Evolutionary conservation across 1,284 basidiomycete species (phyloP), one percentile per base, ranked within the genome.

Genomic region (Leccinum solheimii): DNA sequence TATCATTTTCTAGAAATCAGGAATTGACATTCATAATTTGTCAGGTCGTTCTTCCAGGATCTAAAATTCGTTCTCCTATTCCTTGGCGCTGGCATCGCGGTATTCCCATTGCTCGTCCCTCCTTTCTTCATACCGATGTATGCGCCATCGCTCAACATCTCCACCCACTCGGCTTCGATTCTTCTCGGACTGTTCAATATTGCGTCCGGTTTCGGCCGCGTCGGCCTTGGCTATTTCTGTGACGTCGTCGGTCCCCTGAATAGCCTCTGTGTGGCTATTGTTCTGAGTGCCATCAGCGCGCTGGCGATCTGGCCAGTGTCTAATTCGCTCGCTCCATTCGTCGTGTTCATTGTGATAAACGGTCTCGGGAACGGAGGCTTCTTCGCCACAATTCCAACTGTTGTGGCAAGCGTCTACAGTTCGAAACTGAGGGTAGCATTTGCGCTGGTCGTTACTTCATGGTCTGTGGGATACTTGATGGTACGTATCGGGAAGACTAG

Each of bases 41-140:
- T 21, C 57, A 75, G 76, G 70, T 64, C 67, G 26, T 62, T 78
- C 13, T 76, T 77, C 65, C 67, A 57, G 57, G 75, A 76, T 64
- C 56, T 60, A 6, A 75, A 75, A 55, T 77, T 77, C 51, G 61
- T 75, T 30, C 57, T 70, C 3, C 66, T 77, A 9, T 76, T 51
- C 26, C 26, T 51, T 9, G 49, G 49, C 26, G 27, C 49, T 96
- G 72, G 67, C 13, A 61, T 77, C 49, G 73, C 69, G 45, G 77
- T 74, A 3, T 77, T 77, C 58, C 77, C 75, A 16, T 62, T 75
- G 26, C 73, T 78, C 52, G 73, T 77, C 16, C 72, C 77, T 1
- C 71, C 76, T 11, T 77, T 76, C 66, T 77, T 77, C 63, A 73
- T 77, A 26, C 76, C 73, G 3, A 66, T 69, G 10, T 77, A 78